A percentile compares a stretch with the other conserved stretches of the same genome.
Evolutionary conservation across 345 rosid genomes (phyloP).

Genomic region (Gossypium turneri): DNA sequence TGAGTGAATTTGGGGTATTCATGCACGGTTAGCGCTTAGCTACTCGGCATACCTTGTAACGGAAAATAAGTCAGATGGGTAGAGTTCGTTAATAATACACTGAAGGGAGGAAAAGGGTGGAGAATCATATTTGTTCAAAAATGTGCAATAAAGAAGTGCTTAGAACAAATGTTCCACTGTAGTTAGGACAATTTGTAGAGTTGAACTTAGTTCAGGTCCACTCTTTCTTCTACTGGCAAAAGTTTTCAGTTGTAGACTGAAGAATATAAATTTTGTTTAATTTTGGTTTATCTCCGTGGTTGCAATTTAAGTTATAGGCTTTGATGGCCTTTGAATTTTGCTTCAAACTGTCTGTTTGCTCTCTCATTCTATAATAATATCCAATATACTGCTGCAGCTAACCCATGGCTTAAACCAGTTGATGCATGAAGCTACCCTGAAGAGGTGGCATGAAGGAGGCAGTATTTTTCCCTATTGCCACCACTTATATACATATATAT

Average conservation of each 20-base stretch:
- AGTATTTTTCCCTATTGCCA: too few species aligned
- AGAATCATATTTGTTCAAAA: slow-evolving; percentile 20
- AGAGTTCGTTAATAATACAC: slow-evolving; percentile 21
- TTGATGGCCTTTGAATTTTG: slow-evolving; percentile 5
- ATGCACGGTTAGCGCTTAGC: neutral
- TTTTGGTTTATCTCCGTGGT: slow-evolving; percentile 11
- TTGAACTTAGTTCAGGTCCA: slow-evolving; percentile 8
- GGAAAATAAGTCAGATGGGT: slow-evolving; percentile 15
- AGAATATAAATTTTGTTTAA: slow-evolving; percentile 17
- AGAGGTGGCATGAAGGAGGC: neutral
- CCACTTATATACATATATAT: too few species aligned
- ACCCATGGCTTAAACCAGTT: too few species aligned
- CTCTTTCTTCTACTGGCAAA: neutral
- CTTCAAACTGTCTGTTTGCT: neutral
- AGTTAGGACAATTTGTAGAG: slow-evolving; percentile 26
- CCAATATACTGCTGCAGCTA: neutral
- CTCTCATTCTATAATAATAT: neutral
- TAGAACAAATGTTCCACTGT: slow-evolving; percentile 17
- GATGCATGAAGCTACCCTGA: neutral
- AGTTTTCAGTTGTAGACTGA: slow-evolving; percentile 14
- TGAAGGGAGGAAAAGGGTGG: neutral
- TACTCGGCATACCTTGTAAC: slow-evolving; percentile 12
- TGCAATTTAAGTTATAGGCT: slow-evolving; percentile 11
- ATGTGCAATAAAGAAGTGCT: slow-evolving; percentile 30
- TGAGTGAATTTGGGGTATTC: slow-evolving; percentile 11